Evolutionary conservation across 1,284 basidiomycete genomes (phyloP), one percentile per base, ranked within the genome.

Genomic region (Puccinia coronata): DNA sequence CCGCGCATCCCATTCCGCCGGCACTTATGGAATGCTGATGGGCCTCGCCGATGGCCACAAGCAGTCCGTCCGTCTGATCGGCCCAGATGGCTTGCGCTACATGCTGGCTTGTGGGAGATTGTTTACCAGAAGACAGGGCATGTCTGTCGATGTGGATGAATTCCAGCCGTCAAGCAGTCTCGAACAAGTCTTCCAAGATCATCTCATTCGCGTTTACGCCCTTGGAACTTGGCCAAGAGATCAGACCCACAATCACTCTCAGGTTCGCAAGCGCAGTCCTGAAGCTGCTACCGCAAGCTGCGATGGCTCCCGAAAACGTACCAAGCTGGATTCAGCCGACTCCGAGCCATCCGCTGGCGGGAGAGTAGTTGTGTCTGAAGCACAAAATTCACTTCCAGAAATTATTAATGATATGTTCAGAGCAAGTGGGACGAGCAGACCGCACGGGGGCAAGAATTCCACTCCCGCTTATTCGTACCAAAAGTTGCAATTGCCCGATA

Each of bases 401-500:
- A 39, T 61, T 16, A 63, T 71, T 39, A 57, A 81, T 28, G 79
- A 81, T 28, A 81, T 81, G 79, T 81, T 81, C 39, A 73, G 79
- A 72, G 41, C 79, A n/a, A 28, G 18, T 1, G 53, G 43, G 20
- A 28, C 53, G n/a, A 28, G 43, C 6, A 47, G 39, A 67, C 28
- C 57, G 36, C 47, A 12, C 12, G 59, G 43, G 16, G 12, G 39
- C 41, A 51, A 55, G 43, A 61, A 65, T 41, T 41, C 28, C 20
- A 81, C 71, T 8, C 79, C 79, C 53, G 79, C 79, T 23, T 81
- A 81, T 57, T 81, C 79, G 11, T 81, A 73, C 49, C 43, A 63
- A 18, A 74, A 18, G 49, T 49, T 74, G 23, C 55, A 65, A 51
- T 23, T 28, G 18, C 79, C 70, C n/a, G 34, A 39, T 28, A 5